Conservation (phyloP, 768 basidiomycete genomes). For the Boletus pseudo-olivaceus region DNA sequence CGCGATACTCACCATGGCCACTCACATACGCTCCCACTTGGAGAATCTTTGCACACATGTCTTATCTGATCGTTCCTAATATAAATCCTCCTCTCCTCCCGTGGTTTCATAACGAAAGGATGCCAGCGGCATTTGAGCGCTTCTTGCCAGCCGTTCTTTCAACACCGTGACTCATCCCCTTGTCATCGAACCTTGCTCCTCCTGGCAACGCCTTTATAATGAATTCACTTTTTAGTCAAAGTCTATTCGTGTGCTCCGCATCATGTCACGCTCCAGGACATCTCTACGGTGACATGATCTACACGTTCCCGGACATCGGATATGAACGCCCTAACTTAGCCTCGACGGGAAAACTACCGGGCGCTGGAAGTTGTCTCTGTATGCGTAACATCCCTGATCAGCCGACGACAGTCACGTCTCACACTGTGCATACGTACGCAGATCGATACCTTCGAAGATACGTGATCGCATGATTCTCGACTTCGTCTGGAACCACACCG, state of each 20-base stretch:
- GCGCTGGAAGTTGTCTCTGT: conserved; percentile 63
- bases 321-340: conserved; percentile 31
- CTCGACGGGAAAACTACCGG: conserved; percentile 63
- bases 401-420: conserved; percentile 2
- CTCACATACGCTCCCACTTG: conserved; percentile 9
- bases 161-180: conserved; percentile 16
- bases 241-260: conserved; percentile 21
- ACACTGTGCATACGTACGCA: conserved; percentile 57
- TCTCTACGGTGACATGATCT: conserved; percentile 23
- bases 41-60: conserved; percentile 18
- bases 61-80: conserved; percentile 28
- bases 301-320: conserved; percentile 27
- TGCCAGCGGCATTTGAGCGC: conserved; percentile 28
- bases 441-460: conserved; percentile 88
- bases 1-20: conserved; percentile 6
- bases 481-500: conserved; percentile 75
- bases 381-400: conserved; percentile 7
- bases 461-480: conserved; percentile 86
- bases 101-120: conserved; percentile 16
- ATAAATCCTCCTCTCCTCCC: conserved; percentile 23
- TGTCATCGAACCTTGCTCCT: conserved; percentile 12
- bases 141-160: conserved; percentile 10
- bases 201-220: conserved; percentile 31
- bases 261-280: conserved; percentile 13
- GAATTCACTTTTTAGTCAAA: conserved; percentile 19